Percentiles rank a stretch among this genome's conserved stretches.
Conservation (phyloP, 208 protist genomes). For the Acanthamoeba healyi region DNA sequence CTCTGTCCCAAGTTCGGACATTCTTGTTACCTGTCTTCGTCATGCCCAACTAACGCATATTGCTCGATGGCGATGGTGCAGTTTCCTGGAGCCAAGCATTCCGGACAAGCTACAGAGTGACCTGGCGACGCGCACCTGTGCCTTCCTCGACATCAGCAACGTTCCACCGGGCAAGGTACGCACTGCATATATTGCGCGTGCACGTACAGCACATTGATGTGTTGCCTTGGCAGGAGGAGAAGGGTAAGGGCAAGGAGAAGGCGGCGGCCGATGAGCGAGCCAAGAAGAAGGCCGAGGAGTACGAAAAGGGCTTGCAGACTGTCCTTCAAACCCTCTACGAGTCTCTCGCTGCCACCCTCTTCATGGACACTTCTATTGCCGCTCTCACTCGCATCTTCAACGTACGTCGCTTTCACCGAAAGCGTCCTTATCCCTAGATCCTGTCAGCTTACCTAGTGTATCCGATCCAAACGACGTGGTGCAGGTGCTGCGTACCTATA, state of each 20-base stretch:
- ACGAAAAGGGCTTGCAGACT: slow-evolving; percentile 13
- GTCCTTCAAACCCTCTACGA: slow-evolving; percentile 64
- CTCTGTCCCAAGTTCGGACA: too few species aligned
- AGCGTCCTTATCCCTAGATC: background rate
- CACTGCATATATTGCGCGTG: background rate
- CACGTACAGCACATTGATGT: background rate
- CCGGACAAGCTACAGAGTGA: slow-evolving; percentile 19
- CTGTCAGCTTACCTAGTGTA: too few species aligned
- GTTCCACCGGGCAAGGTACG: background rate
- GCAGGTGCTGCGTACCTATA: background rate
- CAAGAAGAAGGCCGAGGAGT: background rate
- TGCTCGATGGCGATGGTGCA: background rate
- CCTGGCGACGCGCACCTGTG: background rate
- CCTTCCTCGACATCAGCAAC: slow-evolving; percentile 16
- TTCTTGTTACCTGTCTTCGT: background rate
- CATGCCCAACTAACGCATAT: background rate
- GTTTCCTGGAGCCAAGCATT: slow-evolving; percentile 18
- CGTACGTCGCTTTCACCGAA: background rate
- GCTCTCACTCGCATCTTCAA: slow-evolving; percentile 76
- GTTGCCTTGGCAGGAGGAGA: background rate
- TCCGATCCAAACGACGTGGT: background rate
- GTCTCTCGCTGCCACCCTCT: slow-evolving; percentile 74
- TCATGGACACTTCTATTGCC: slow-evolving; percentile 76
- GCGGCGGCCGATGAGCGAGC: background rate
- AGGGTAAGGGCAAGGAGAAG: slow-evolving; percentile 18